Conservation (phyloP, 2,329 filamentous ascomycete species). For the Elsinoe perseae region DNA sequence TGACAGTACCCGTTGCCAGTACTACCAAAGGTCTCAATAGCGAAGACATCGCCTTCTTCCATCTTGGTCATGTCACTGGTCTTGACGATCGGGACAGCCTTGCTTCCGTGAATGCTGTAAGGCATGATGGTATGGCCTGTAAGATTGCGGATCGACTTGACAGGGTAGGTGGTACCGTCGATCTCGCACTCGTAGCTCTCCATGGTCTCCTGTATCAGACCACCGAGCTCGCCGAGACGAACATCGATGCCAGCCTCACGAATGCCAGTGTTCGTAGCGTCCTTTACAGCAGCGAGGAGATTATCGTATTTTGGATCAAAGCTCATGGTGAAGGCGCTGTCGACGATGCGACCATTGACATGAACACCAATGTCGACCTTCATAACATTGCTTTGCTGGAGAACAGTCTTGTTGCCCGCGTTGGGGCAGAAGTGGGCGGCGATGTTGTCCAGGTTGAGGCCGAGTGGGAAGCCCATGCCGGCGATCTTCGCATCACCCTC, state of each 20-base stretch:
- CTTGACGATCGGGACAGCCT: conserved; percentile 92
- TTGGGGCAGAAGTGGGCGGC: conserved; percentile 85
- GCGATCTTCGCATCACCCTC: conserved; percentile 71
- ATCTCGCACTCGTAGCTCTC: conserved; percentile 87
- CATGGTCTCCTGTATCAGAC: conserved; percentile 81
- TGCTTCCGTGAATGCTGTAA: conserved; percentile 84
- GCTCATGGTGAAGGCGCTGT: conserved; percentile 62
- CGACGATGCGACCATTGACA: conserved; percentile 62
- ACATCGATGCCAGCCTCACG: conserved; percentile 87
- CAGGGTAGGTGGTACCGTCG: conserved; percentile 65
- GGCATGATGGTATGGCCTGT: conserved; percentile 85
- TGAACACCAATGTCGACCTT: conserved; percentile 68
- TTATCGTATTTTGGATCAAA: conserved; percentile 63
- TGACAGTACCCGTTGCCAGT: conserved; percentile 82
- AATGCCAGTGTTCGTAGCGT: conserved; percentile 52
- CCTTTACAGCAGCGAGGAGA: conserved; percentile 51
- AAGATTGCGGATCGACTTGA: conserved; percentile 64
- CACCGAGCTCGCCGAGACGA: conserved; percentile 76
- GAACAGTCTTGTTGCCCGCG: conserved; percentile 74
- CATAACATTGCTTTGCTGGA: conserved; percentile 61
- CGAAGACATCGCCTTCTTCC: conserved; percentile 94
- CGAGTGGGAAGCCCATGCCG: conserved; percentile 81
- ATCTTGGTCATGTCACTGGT: conserved; percentile 84
- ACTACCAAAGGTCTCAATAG: conserved; percentile 92
- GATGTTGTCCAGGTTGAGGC: conserved; percentile 75